Conservation (phyloP, 768 basidiomycete genomes). For the Fomitopsis serialis region DNA sequence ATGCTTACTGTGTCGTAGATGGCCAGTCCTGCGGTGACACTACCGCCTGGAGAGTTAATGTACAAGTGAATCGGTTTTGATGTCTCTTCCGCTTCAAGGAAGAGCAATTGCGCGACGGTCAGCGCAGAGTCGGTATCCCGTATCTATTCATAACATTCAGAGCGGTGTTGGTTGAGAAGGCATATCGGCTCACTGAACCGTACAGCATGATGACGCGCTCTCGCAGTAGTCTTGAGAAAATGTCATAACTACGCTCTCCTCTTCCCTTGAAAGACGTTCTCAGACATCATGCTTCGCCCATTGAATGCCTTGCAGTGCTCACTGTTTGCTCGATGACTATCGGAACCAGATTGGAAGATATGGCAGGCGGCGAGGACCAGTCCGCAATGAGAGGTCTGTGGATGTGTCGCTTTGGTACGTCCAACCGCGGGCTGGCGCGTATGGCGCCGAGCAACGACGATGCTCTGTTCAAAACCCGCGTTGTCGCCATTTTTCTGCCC, state of each 20-base stretch:
- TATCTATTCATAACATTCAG: slow-evolving; percentile 48
- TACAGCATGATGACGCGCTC: slow-evolving; percentile 96
- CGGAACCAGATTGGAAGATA: slow-evolving; percentile 64
- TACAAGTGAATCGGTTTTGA: slow-evolving; percentile 94
- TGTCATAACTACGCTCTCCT: slow-evolving; percentile 90
- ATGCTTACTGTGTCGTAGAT: slow-evolving; percentile 90
- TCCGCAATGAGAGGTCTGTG: slow-evolving; percentile 42
- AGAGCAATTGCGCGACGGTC: slow-evolving; percentile 87
- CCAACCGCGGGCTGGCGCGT: neutral
- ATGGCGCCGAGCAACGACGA: neutral
- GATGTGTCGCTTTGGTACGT: slow-evolving; percentile 33
- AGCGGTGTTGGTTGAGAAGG: neutral
- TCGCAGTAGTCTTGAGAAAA: slow-evolving; percentile 87
- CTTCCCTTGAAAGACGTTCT: slow-evolving; percentile 68
- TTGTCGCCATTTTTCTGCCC: neutral
- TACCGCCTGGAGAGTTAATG: slow-evolving; percentile 95
- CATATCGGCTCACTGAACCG: slow-evolving; percentile 62
- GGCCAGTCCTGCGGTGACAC: slow-evolving; percentile 92
- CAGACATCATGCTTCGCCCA: no score
- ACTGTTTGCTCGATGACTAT: slow-evolving; percentile 95
- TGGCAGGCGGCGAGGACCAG: slow-evolving; percentile 33
- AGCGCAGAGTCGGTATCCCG: slow-evolving; percentile 86
- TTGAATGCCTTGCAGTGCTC: no score
- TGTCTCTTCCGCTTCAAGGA: slow-evolving; percentile 93
- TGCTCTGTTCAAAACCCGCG: neutral